A percentile compares a stretch with the other conserved stretches of the same genome.
These are phyloP conservation scores for Sporobolomyces phaffii DNA, from an alignment of 768 basidiomycete genomes.

Conservation along the genomic window DNA sequence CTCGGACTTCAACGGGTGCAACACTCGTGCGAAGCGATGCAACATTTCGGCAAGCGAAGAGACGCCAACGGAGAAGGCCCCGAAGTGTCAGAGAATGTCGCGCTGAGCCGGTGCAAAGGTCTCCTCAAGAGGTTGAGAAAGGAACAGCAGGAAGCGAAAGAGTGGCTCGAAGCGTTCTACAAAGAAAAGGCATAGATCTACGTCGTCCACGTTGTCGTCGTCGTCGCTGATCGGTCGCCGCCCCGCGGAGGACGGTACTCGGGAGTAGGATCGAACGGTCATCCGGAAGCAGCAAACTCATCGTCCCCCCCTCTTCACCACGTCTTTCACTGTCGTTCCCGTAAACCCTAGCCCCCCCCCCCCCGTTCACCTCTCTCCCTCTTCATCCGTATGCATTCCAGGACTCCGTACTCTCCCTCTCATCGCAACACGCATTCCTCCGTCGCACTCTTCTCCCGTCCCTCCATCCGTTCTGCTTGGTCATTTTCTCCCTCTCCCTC, in stretches of 20 bases:
- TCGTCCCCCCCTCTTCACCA: too few species aligned
- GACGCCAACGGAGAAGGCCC: conserved; percentile 51
- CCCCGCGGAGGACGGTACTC: too few species aligned
- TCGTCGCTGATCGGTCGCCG: too few species aligned
- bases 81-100: conserved; percentile 42
- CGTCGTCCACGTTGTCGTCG: not conserved
- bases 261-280: too few species aligned
- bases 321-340: too few species aligned
- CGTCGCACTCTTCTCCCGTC: not conserved
- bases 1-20: conserved; percentile 78
- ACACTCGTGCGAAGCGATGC: conserved; percentile 79
- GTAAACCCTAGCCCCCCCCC: too few species aligned
- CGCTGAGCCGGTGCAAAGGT: conserved; percentile 53
- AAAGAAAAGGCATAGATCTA: conserved; percentile 4
- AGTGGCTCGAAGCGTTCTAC: conserved; percentile 59
- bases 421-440: not conserved
- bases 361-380: too few species aligned
- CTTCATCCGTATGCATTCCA: too few species aligned
- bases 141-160: conserved; percentile 65
- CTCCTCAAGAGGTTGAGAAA: conserved; percentile 59
- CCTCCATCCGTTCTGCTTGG: not conserved
- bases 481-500: not conserved
- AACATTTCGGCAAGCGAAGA: conserved; percentile 68
- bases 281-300: too few species aligned
- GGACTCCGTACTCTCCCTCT: too few species aligned